Evolutionary conservation across 495 filamentous ascomycete species (phyloP), one percentile per base, ranked within the genome.

Genomic region (Friedmanniomyces simplex): DNA sequence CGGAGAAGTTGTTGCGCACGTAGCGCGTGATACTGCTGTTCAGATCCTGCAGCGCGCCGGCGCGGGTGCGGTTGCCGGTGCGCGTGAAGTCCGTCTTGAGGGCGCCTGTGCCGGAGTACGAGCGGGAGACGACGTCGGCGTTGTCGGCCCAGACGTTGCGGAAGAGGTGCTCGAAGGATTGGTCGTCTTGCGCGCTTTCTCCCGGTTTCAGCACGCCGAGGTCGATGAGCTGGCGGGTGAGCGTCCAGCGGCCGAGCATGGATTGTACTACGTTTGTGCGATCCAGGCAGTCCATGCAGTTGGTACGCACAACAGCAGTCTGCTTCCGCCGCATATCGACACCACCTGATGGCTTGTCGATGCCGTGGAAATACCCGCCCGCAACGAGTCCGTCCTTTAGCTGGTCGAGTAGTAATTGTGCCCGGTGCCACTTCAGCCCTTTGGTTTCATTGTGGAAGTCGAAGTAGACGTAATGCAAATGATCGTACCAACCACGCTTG

Each of bases 211-310:
- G 76, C 49, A 94, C 72, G 26, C 86, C 88, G 12, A 90, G 74
- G 63, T 97, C 93, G 50, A 79, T 78, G 34, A 98, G 79, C 72
- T 95, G 90, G 37, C 86, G 82, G 51, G 87, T 91, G n/a, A 97
- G 71, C 13, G 84, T 84, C 79, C 81, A 90, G 51, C 89, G 85
- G 20, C 85, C 93, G 20, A 98, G 77, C 86, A 96, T 93, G 66
- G 86, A 93, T 69, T 98, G 93, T 1, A 98, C 87, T 11, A 98
- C 89, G 68, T 98, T 98, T 50, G 93, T 98, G 52, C 93, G 88
- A 71, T 98, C 93, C 12, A 98, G 79, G 63, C 94, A 98, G 73
- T 98, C 93, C 93, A 98, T 97, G 71, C 93, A 98, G 67, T 98
- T 98, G 21, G 93, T 96, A 43, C 93, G 83, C 24, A 98, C 89